phyloP scores from a whole-genome alignment of 257 asterid species.

The Fraxinus americana region DNA sequence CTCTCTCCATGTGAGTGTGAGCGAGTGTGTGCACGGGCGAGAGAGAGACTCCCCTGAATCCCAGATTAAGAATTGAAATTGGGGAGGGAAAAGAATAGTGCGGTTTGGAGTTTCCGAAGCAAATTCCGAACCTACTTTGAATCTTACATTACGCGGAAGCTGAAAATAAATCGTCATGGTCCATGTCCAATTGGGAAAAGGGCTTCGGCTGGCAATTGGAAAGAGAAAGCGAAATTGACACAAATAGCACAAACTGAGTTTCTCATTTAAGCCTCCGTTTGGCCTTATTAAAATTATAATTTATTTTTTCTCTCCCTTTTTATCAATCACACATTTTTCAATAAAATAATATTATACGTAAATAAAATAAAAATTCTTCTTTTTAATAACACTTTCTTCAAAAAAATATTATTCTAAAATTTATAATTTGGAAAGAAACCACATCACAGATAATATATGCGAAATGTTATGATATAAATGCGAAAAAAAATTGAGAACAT shows the following conservation, averaged over 20 bases:
- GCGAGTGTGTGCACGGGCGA: neutral
- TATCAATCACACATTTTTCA: no score
- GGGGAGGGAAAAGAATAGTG: neutral
- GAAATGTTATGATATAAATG: no score
- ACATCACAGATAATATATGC: no score
- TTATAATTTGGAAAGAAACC: no score
- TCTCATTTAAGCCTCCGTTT: neutral
- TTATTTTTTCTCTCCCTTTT: no score
- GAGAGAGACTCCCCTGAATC: neutral
- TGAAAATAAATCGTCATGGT: neutral
- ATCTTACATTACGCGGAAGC: neutral
- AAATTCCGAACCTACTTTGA: neutral
- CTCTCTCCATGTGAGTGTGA: neutral
- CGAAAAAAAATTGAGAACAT: no score
- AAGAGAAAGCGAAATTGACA: neutral
- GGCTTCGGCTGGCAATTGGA: neutral
- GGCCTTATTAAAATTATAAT: no score
- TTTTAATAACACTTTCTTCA: no score
- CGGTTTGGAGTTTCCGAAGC: constrained; percentile 4
- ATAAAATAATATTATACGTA: no score
- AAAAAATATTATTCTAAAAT: no score
- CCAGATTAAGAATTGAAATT: neutral
- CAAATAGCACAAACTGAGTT: neutral
- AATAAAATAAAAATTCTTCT: no score
- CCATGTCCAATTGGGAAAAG: neutral